phyloP scores from a whole-genome alignment of 306 rosid species.

The Fragaria nilgerrensis region DNA sequence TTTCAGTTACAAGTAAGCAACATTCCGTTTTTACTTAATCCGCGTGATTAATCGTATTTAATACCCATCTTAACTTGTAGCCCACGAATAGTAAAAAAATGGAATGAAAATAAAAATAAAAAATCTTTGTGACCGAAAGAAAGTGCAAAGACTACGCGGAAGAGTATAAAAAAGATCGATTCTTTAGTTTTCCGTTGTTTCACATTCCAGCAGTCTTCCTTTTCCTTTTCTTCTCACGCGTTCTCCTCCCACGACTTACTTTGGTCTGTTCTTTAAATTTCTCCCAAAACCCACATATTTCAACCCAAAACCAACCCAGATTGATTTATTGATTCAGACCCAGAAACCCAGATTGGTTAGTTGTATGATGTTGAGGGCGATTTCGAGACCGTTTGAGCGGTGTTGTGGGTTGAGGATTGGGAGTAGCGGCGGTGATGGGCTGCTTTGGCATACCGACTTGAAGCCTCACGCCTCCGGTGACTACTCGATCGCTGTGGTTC shows the following conservation, averaged over 20 bases:
- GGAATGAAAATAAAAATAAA: background rate
- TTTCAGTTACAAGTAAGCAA: background rate
- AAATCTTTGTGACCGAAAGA: background rate
- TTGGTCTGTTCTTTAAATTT: background rate
- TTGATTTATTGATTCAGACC: background rate
- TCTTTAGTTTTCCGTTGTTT: background rate
- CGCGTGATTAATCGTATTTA: background rate
- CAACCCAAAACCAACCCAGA: background rate
- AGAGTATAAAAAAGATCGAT: background rate
- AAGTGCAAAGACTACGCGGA: slow-evolving; percentile 23
- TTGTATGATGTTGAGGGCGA: slow-evolving; percentile 45
- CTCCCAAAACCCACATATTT: background rate
- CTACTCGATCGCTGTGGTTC: slow-evolving; percentile 92
- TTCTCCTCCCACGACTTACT: slow-evolving; percentile 26
- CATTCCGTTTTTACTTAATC: background rate
- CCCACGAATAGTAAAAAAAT: background rate
- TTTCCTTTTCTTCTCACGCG: slow-evolving; percentile 31
- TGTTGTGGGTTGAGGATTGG: slow-evolving; percentile 48
- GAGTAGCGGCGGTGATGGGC: slow-evolving; percentile 41
- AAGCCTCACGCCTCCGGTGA: slow-evolving; percentile 90
- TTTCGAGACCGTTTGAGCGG: slow-evolving; percentile 45
- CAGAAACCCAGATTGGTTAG: background rate
- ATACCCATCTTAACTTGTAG: background rate
- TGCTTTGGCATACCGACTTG: slow-evolving; percentile 84
- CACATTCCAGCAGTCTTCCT: slow-evolving; percentile 5